Evolutionary conservation across 2,329 filamentous ascomycete genomes (phyloP).

Genomic region (Monosporascus sp.): DNA sequence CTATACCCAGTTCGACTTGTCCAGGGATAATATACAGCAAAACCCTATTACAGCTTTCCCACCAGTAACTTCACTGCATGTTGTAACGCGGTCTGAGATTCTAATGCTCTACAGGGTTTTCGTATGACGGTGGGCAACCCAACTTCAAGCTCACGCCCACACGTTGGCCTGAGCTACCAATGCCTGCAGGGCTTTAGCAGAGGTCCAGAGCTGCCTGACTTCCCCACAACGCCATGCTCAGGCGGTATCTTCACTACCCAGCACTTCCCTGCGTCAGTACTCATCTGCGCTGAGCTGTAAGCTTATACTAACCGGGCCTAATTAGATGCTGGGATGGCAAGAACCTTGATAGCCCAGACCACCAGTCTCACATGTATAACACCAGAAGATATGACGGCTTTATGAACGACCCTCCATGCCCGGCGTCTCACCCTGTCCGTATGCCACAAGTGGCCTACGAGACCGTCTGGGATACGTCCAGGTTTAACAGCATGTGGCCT

Average conservation of each 20-base stretch:
- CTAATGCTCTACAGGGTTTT: constrained; percentile 27
- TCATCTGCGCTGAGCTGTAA: neutral
- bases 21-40: constrained; percentile 13
- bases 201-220: constrained; percentile 28
- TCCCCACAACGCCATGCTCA: constrained; percentile 31
- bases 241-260: constrained; percentile 33
- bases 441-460: constrained; percentile 35
- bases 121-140: constrained; percentile 36
- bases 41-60: constrained; percentile 36
- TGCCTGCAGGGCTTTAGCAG: constrained; percentile 31
- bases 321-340: constrained; percentile 17
- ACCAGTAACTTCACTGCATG: constrained; percentile 18
- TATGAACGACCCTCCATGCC: constrained; percentile 20
- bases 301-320: neutral
- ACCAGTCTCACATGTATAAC: constrained; percentile 20
- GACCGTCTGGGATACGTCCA: constrained; percentile 36
- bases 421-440: constrained; percentile 20
- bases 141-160: constrained; percentile 12
- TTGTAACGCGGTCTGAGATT: neutral
- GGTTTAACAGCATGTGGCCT: constrained; percentile 30
- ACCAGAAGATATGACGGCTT: constrained; percentile 14
- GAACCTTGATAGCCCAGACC: constrained; percentile 18
- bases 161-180: constrained; percentile 32
- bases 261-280: constrained; percentile 30
- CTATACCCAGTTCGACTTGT: constrained; percentile 19